These are phyloP conservation scores for Beauveria pseudobassiana DNA, from an alignment of 2,329 filamentous ascomycete genomes.

Conservation along the genomic window DNA sequence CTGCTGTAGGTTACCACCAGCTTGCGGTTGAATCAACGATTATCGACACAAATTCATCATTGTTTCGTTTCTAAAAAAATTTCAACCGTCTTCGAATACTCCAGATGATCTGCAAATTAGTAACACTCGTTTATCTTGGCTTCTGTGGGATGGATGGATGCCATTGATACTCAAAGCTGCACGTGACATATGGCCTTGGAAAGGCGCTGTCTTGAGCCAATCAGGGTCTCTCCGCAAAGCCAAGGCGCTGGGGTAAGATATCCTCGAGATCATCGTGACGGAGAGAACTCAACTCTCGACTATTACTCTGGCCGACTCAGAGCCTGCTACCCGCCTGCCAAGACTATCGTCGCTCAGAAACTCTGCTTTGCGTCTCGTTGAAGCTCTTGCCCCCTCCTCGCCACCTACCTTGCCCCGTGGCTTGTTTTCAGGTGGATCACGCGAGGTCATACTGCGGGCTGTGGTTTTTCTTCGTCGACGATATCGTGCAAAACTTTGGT, in stretches of 20 bases:
- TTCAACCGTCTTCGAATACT: too few species aligned
- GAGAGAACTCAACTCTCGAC: background rate
- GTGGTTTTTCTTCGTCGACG: background rate
- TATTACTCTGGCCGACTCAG: background rate
- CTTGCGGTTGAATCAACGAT: too few species aligned
- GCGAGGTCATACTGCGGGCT: background rate
- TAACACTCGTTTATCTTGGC: background rate
- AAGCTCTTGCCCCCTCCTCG: background rate
- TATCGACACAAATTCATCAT: too few species aligned
- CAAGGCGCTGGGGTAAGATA: background rate
- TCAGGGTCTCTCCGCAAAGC: background rate
- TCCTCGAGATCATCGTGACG: constrained; percentile 1
- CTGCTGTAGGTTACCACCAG: too few species aligned
- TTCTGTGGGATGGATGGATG: background rate
- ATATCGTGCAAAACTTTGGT: background rate
- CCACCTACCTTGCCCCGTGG: background rate
- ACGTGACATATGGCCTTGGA: background rate
- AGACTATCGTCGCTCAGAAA: background rate
- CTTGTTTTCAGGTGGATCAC: constrained; percentile 7
- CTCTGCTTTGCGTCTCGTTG: background rate
- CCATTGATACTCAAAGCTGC: background rate
- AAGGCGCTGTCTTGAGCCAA: background rate
- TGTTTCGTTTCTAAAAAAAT: too few species aligned
- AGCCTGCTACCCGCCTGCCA: background rate
- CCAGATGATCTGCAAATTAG: too few species aligned